These are phyloP conservation scores for Myotisia sp. DNA, from an alignment of 2,329 filamentous ascomycete species.

Conservation along the genomic window DNA sequence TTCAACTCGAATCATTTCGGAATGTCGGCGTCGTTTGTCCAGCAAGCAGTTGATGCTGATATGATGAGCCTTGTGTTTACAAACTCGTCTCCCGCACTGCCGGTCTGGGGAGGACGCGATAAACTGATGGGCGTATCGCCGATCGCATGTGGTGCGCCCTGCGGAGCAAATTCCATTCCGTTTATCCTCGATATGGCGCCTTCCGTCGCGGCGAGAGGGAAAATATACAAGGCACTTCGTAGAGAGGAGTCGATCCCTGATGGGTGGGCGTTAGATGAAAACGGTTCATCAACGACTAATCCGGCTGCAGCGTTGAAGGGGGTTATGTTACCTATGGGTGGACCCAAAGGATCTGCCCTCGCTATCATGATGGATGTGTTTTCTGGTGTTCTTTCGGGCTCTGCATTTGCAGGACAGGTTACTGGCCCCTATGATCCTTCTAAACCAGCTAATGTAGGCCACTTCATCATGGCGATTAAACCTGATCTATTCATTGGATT, in stretches of 20 bases:
- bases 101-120: slow-evolving; percentile 52
- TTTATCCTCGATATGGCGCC: slow-evolving; percentile 43
- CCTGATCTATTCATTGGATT: slow-evolving; percentile 59
- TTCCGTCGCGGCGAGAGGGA: slow-evolving; percentile 31
- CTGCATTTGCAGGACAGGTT: slow-evolving; percentile 64
- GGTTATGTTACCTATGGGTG: slow-evolving; percentile 76
- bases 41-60: slow-evolving; percentile 57
- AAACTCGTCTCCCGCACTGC: slow-evolving; percentile 57
- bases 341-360: slow-evolving; percentile 64
- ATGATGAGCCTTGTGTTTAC: slow-evolving; percentile 61
- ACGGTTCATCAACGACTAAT: slow-evolving; percentile 57
- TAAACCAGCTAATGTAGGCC: slow-evolving; percentile 55
- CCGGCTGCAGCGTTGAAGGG: slow-evolving; percentile 56
- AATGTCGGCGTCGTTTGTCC: slow-evolving; percentile 69
- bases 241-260: slow-evolving; percentile 30
- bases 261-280: slow-evolving; percentile 59
- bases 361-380: slow-evolving; percentile 85
- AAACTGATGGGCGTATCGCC: slow-evolving; percentile 62
- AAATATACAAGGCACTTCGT: slow-evolving; percentile 32
- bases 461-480: slow-evolving; percentile 58
- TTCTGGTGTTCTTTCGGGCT: slow-evolving; percentile 60
- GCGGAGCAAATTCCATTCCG: slow-evolving; percentile 38
- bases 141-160: slow-evolving; percentile 60
- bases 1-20: slow-evolving; percentile 72
- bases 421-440: slow-evolving; percentile 62